A percentile compares a stretch with the other conserved stretches of the same genome.
These are phyloP conservation scores for Alectoria sarmentosa DNA, from an alignment of 495 filamentous ascomycete genomes.

Conservation along the genomic window DNA sequence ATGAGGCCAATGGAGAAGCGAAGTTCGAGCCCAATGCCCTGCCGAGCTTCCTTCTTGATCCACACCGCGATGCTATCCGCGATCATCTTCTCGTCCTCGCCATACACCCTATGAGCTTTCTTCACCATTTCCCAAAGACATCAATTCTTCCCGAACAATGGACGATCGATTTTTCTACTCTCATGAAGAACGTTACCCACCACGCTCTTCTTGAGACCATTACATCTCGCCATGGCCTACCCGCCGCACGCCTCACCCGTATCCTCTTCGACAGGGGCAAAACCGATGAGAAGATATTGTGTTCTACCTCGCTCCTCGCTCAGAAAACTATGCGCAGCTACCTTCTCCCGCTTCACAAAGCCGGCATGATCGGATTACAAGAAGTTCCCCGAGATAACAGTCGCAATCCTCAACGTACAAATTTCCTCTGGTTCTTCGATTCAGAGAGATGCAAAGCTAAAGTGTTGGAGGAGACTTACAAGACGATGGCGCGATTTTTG, in stretches of 20 bases:
- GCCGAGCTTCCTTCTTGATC: constrained; percentile 6
- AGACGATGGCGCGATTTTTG: constrained; percentile 77
- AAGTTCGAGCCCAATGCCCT: constrained; percentile 19
- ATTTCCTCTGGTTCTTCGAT: constrained; percentile 90
- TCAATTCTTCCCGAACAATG: constrained; percentile 48
- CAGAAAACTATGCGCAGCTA: constrained; percentile 75
- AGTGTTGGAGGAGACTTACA: constrained; percentile 72
- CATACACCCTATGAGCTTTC: constrained; percentile 62
- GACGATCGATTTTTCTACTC: constrained; percentile 66
- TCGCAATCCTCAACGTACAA: constrained; percentile 68
- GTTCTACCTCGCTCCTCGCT: constrained; percentile 64
- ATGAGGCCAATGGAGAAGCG: constrained; percentile 36
- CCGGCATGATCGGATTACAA: constrained; percentile 79
- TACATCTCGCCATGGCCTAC: constrained; percentile 62
- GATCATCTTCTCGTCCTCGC: constrained; percentile 72
- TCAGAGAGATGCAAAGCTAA: constrained; percentile 55
- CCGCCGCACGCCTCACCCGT: constrained; percentile 68
- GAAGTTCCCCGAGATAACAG: constrained; percentile 78
- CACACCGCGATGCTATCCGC: constrained; percentile 38
- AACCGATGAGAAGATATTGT: constrained; percentile 80
- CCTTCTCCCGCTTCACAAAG: constrained; percentile 71
- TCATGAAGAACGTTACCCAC: constrained; percentile 61
- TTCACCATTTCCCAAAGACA: constrained; percentile 37
- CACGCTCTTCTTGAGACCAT: constrained; percentile 73
- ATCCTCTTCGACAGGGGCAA: constrained; percentile 82